Evolutionary conservation across 192 early-diverging fungal species (phyloP).

Genomic region (Podila epicladia): DNA sequence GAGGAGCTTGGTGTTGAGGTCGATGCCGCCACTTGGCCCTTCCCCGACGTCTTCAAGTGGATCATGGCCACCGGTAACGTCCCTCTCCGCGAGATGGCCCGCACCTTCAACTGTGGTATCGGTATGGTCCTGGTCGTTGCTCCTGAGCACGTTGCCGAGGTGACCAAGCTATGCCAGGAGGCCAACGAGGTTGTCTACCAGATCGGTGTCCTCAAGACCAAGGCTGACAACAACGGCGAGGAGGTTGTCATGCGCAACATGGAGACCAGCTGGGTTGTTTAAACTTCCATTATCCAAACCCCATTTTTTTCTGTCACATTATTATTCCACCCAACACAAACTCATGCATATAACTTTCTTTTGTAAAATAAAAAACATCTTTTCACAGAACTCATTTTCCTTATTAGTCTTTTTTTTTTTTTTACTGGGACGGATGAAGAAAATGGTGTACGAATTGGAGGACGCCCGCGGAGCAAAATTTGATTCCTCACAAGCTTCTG

Average conservation of each 20-base stretch:
- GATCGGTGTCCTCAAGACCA: slow-evolving; percentile 72
- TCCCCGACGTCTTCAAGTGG: slow-evolving; percentile 97
- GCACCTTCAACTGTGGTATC: slow-evolving; percentile 99
- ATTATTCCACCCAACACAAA: too few species aligned
- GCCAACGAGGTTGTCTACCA: slow-evolving; percentile 76
- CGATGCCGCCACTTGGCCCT: slow-evolving; percentile 82
- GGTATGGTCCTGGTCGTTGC: slow-evolving; percentile 96
- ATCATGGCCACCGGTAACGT: slow-evolving; percentile 86
- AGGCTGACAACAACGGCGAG: slow-evolving; percentile 59
- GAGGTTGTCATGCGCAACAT: slow-evolving; percentile 59
- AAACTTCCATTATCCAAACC: not conserved
- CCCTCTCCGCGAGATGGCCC: slow-evolving; percentile 85
- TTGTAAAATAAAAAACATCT: slow-evolving; percentile 1
- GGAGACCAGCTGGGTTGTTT: slow-evolving; percentile 45
- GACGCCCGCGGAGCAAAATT: too few species aligned
- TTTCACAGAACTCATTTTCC: not conserved
- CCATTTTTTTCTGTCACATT: too few species aligned
- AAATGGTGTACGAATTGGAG: too few species aligned
- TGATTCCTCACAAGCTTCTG: not conserved
- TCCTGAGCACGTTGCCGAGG: slow-evolving; percentile 65
- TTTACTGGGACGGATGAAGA: not conserved
- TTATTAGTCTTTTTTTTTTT: not conserved
- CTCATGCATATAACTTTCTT: not conserved
- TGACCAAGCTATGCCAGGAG: slow-evolving; percentile 64
- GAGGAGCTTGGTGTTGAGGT: slow-evolving; percentile 81